These are phyloP conservation scores for Crithidia thermophila DNA, from an alignment of 208 protist genomes.

Conservation along the genomic window DNA sequence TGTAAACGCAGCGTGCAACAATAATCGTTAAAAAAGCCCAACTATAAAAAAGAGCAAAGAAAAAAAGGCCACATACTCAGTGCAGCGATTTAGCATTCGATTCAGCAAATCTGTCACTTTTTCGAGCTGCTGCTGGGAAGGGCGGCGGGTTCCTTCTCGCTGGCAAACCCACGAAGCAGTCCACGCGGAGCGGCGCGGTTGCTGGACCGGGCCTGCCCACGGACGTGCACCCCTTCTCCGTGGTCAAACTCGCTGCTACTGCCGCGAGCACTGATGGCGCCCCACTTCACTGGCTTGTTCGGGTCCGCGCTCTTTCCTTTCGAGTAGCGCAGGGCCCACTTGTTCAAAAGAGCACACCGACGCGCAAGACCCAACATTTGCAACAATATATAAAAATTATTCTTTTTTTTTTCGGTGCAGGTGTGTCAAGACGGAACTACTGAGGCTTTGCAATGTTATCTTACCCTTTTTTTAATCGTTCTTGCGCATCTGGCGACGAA, in stretches of 20 bases:
- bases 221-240: conserved; percentile 7
- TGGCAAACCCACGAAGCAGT: conserved; percentile 32
- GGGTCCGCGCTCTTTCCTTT: not conserved
- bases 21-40: too few species aligned
- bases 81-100: too few species aligned
- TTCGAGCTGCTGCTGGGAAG: conserved; percentile 12
- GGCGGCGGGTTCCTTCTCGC: conserved; percentile 20
- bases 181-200: conserved; percentile 31
- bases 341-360: not conserved
- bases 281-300: conserved; percentile 17
- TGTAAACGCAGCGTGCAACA: too few species aligned
- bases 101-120: too few species aligned
- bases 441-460: not conserved
- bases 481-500: conserved; percentile 29
- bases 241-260: conserved; percentile 25
- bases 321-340: conserved; percentile 9
- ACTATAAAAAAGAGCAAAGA: not conserved
- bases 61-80: too few species aligned
- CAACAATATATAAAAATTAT: not conserved
- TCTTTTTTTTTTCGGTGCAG: not conserved
- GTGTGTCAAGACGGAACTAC: too few species aligned
- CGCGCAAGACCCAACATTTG: not conserved
- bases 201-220: conserved; percentile 7
- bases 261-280: conserved; percentile 36
- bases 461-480: not conserved